Conservation (phyloP, 1,284 basidiomycete species). For the Sporisorium iseilematis-ciliati region DNA sequence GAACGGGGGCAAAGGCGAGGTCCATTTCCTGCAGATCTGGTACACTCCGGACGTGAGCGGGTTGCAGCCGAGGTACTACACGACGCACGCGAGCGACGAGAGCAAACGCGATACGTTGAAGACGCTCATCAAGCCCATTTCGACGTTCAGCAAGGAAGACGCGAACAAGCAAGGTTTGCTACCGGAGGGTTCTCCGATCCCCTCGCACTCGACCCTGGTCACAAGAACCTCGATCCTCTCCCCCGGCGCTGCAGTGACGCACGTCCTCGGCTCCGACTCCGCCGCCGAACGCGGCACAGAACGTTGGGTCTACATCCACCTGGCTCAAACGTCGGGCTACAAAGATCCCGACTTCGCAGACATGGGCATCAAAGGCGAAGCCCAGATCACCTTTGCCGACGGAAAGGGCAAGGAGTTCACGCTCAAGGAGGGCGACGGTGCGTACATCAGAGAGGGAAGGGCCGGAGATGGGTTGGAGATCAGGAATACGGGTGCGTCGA, state of each 20-base stretch:
- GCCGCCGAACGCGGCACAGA: slow-evolving; percentile 28
- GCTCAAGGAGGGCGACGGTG: slow-evolving; percentile 65
- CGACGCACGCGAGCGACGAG: slow-evolving; percentile 46
- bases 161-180: slow-evolving; percentile 38
- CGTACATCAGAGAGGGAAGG: slow-evolving; percentile 42
- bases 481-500: slow-evolving; percentile 12
- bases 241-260: slow-evolving; percentile 32
- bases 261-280: slow-evolving; percentile 49
- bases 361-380: slow-evolving; percentile 57
- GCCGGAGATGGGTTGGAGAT: slow-evolving; percentile 38
- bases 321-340: slow-evolving; percentile 54
- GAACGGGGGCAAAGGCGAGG: slow-evolving; percentile 76
- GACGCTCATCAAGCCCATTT: slow-evolving; percentile 55
- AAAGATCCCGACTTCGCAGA: slow-evolving; percentile 70
- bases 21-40: slow-evolving; percentile 64
- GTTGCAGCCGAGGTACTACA: slow-evolving; percentile 55
- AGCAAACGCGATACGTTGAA: slow-evolving; percentile 47
- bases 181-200: slow-evolving; percentile 46
- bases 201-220: slow-evolving; percentile 45
- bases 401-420: slow-evolving; percentile 71
- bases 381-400: slow-evolving; percentile 72
- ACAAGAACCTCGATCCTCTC: slow-evolving; percentile 48
- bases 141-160: slow-evolving; percentile 32
- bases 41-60: slow-evolving; percentile 47
- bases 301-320: slow-evolving; percentile 59